Percentiles rank a stretch among this genome's conserved stretches.
phyloP scores from a whole-genome alignment of 257 asterid genomes.

The Fraxinus excelsior region DNA sequence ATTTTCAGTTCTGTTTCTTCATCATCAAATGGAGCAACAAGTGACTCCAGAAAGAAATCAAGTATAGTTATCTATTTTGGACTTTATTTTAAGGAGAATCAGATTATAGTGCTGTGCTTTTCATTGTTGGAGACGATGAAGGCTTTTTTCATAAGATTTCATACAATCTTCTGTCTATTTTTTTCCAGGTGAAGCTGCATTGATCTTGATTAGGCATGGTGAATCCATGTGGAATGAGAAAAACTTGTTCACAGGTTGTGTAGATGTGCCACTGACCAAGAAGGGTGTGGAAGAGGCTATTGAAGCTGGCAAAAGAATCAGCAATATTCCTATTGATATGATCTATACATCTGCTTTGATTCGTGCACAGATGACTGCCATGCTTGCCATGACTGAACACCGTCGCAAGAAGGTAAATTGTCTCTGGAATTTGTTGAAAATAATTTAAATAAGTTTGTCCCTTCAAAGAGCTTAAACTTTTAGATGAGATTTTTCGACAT shows the following conservation, averaged over 20 bases:
- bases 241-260: conserved; percentile 97
- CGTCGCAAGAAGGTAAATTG: conserved; percentile 83
- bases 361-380: conserved; percentile 99
- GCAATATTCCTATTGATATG: conserved; percentile 90
- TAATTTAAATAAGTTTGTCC: neutral
- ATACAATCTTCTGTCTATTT: neutral
- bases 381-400: conserved; percentile 99
- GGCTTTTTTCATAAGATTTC: conserved; percentile 13
- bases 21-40: conserved; percentile 49
- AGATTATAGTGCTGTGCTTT: neutral
- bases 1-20: conserved; percentile 55
- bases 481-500: neutral
- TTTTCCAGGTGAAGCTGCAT: conserved; percentile 80
- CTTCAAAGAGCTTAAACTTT: neutral
- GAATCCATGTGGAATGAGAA: conserved; percentile 99
- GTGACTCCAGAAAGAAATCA: conserved; percentile 69
- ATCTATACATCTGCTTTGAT: conserved; percentile 86
- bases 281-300: conserved; percentile 97
- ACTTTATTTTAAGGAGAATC: conserved; percentile 12
- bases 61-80: conserved; percentile 40
- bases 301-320: conserved; percentile 94
- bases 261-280: conserved; percentile 88
- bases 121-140: neutral
- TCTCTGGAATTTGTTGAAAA: neutral
- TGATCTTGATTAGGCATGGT: conserved; percentile 92